These are phyloP conservation scores for Malassezia caprae DNA, from an alignment of 1,284 basidiomycete species.

Conservation along the genomic window DNA sequence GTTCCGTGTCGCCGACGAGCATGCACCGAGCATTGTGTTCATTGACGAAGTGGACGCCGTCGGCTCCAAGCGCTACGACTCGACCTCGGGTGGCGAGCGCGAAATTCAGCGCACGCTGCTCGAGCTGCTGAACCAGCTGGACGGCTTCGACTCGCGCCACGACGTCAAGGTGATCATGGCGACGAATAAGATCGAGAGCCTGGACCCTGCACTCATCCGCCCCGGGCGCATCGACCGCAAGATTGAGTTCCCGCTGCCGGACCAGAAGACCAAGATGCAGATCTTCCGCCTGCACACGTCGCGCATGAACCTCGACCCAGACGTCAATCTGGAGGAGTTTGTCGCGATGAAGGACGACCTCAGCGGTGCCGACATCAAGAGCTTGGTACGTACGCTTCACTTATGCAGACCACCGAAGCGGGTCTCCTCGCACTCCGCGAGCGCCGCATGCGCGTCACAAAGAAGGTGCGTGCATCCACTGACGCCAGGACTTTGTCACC, in stretches of 20 bases:
- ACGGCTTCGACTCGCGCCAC: constrained; percentile 96
- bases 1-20: constrained; percentile 51
- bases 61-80: constrained; percentile 52
- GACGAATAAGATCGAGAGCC: constrained; percentile 82
- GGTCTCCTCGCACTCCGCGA: constrained; percentile 87
- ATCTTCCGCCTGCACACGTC: constrained; percentile 96
- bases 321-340: constrained; percentile 93
- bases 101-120: constrained; percentile 51
- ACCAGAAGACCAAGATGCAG: constrained; percentile 54
- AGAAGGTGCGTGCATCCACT: constrained; percentile 49
- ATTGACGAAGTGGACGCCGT: constrained; percentile 53
- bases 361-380: constrained; percentile 92
- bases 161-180: constrained; percentile 86
- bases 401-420: constrained; percentile 62
- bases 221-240: constrained; percentile 99
- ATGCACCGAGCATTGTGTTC: constrained; percentile 51
- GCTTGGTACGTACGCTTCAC: constrained; percentile 55
- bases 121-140: constrained; percentile 61
- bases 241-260: constrained; percentile 55
- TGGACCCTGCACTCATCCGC: constrained; percentile 92
- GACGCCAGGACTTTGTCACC: constrained; percentile 35
- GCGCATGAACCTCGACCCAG: constrained; percentile 80
- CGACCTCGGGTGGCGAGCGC: constrained; percentile 51
- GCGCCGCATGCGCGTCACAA: constrained; percentile 90
- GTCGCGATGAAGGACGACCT: constrained; percentile 93